phyloP scores from a whole-genome alignment of 371 early-diverging fungal species.

The Actinomortierella wolfii region DNA sequence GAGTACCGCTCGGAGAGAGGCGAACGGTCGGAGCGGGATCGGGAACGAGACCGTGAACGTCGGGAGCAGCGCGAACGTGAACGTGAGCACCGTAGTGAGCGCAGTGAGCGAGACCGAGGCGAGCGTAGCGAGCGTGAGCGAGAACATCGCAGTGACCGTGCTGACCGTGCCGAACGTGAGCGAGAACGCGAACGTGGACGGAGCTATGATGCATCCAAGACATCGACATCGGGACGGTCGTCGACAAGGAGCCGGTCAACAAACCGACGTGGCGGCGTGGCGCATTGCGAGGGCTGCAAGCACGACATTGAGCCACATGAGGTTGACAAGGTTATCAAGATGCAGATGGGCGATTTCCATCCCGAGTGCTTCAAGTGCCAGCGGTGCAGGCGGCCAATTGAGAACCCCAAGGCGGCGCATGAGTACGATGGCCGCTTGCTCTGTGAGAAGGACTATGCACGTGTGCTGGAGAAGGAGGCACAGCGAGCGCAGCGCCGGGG shows the following conservation, averaged over 20 bases:
- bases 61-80: slow-evolving; percentile 17
- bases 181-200: slow-evolving; percentile 20
- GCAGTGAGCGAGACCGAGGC: slow-evolving; percentile 9
- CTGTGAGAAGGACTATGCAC: slow-evolving; percentile 72
- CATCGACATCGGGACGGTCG: slow-evolving; percentile 9
- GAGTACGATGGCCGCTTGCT: slow-evolving; percentile 68
- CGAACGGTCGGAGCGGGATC: slow-evolving; percentile 10
- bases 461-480: slow-evolving; percentile 50
- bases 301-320: slow-evolving; percentile 43
- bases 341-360: slow-evolving; percentile 55
- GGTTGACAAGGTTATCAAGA: slow-evolving; percentile 25
- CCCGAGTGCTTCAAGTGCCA: slow-evolving; percentile 71
- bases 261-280: slow-evolving; percentile 37
- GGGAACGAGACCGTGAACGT: slow-evolving; percentile 5
- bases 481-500: slow-evolving; percentile 16
- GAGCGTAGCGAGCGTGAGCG: slow-evolving; percentile 13
- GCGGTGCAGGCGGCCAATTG: slow-evolving; percentile 66
- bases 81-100: slow-evolving; percentile 9
- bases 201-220: too few species aligned
- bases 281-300: slow-evolving; percentile 38
- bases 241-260: slow-evolving; percentile 36
- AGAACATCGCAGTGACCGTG: slow-evolving; percentile 13
- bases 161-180: slow-evolving; percentile 8
- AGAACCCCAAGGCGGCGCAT: slow-evolving; percentile 64
- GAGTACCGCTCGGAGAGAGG: neutral